These are phyloP conservation scores for Boletus coccyginus DNA, from an alignment of 768 basidiomycete species.

Conservation along the genomic window DNA sequence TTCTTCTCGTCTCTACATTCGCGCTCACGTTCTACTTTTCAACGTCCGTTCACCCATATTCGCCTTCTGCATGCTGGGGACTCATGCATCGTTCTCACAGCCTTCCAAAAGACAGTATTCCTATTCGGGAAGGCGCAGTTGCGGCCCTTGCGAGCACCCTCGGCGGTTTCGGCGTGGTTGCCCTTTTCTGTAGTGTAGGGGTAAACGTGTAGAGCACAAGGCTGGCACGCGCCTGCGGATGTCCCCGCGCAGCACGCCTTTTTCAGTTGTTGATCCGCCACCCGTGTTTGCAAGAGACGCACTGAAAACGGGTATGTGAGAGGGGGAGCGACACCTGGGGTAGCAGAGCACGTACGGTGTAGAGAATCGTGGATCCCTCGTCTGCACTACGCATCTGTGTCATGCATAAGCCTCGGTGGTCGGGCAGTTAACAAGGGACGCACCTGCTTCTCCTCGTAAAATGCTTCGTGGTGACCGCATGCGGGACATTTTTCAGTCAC, in stretches of 20 bases:
- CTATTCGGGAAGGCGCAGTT: slow-evolving; percentile 64
- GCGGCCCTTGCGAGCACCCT: slow-evolving; percentile 73
- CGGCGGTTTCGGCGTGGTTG: slow-evolving; percentile 86
- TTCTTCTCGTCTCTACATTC: slow-evolving; percentile 74
- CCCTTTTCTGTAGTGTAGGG: slow-evolving; percentile 56
- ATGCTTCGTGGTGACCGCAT: slow-evolving; percentile 83
- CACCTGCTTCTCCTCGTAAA: slow-evolving; percentile 87
- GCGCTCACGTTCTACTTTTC: slow-evolving; percentile 89
- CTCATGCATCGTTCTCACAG: slow-evolving; percentile 39
- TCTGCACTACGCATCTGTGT: slow-evolving; percentile 81
- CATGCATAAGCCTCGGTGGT: background rate
- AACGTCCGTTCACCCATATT: slow-evolving; percentile 49
- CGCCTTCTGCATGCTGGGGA: background rate
- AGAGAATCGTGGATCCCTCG: slow-evolving; percentile 92
- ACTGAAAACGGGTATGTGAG: slow-evolving; percentile 43
- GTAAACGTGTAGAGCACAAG: slow-evolving; percentile 30
- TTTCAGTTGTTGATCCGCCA: slow-evolving; percentile 79
- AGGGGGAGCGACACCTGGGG: background rate
- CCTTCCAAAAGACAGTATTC: slow-evolving; percentile 69
- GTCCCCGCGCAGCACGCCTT: background rate
- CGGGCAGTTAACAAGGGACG: slow-evolving; percentile 9
- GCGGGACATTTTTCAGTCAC: slow-evolving; percentile 87
- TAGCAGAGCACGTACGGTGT: slow-evolving; percentile 62
- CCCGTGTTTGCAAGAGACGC: slow-evolving; percentile 70
- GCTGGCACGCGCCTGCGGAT: background rate